Evolutionary conservation across 768 basidiomycete species (phyloP), one percentile per base, ranked within the genome.

Genomic region (Russula sp.): DNA sequence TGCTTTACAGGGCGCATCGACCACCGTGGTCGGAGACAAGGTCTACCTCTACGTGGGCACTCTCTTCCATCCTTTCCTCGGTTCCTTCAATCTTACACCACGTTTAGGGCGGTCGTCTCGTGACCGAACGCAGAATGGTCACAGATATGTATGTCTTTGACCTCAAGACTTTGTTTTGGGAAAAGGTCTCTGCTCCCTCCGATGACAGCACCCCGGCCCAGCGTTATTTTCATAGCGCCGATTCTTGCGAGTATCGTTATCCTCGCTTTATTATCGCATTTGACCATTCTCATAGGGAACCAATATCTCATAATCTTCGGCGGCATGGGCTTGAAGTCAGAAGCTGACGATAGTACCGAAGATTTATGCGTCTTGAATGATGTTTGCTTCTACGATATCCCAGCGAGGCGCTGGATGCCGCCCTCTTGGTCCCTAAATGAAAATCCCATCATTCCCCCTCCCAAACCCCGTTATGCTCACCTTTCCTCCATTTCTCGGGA

Each of bases 161-260:
- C 77, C 79, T 98, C 68, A 79, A 86, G 60, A 86, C 87, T 2
- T 88, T 90, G 71, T 76, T 79, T 13, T 99, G 97, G 97, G 83
- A 88, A 69, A 85, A 80, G 72, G 72, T 94, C 10, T 75, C 77
- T 1, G 79, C 83, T 20, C 79, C 78, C 59, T 77, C 81, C 1
- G 88, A 87, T 61, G 89, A 90, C 69, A 81, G 86, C 55, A 77
- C 87, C 11, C 94, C 96, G 0, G 80, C 84, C 53, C 83, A 94
- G 28, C 85, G 97, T 48, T 99, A 99, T 74, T 99, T 99, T 73
- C 97, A 99, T 76, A 92, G 89, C 66, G 84, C 92, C 14, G 94
- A 97, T 76, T 76, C 86, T 62, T 96, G 90, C 87, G 73, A 70
- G 84, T 76, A 62, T 54, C 65, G 9, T 11, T 20, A 32, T 24